phyloP scores from a whole-genome alignment of 2,329 filamentous ascomycete species.

The Sporothrix variecibatus region DNA sequence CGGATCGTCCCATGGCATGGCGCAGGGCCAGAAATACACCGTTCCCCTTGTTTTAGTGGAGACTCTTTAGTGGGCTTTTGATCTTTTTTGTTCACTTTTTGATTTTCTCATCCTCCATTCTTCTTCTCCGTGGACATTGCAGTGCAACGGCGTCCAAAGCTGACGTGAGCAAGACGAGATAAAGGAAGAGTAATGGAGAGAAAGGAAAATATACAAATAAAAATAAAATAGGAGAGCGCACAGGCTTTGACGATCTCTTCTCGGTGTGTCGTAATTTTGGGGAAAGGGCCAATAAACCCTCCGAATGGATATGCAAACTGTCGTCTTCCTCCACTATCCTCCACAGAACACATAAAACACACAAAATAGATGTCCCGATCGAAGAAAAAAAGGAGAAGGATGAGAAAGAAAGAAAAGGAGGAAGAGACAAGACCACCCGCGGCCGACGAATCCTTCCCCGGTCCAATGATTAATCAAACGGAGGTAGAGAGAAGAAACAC shows the following conservation, averaged over 20 bases:
- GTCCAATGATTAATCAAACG: background rate
- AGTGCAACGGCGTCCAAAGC: background rate
- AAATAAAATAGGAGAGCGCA: background rate
- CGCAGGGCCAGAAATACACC: background rate
- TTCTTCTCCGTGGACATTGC: background rate
- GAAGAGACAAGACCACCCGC: too few relatives aligned
- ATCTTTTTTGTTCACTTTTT: background rate
- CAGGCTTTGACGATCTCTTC: background rate
- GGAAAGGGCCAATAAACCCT: conserved; percentile 11
- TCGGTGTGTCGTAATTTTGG: background rate
- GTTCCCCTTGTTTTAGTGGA: background rate
- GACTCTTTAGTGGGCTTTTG: background rate
- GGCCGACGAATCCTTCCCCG: background rate
- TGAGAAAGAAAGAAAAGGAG: background rate
- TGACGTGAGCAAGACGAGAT: background rate
- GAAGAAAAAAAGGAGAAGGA: background rate
- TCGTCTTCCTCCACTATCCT: background rate
- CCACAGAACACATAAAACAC: background rate
- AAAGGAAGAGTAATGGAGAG: background rate
- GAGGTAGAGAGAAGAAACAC: background rate
- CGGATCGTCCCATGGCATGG: conserved; percentile 10
- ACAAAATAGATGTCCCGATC: background rate
- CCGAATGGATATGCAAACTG: background rate
- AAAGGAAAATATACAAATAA: background rate
- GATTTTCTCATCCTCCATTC: background rate